Evolutionary conservation across 371 early-diverging fungal species (phyloP), one percentile per base, ranked within the genome.

Genomic region (Mucor sp.): DNA sequence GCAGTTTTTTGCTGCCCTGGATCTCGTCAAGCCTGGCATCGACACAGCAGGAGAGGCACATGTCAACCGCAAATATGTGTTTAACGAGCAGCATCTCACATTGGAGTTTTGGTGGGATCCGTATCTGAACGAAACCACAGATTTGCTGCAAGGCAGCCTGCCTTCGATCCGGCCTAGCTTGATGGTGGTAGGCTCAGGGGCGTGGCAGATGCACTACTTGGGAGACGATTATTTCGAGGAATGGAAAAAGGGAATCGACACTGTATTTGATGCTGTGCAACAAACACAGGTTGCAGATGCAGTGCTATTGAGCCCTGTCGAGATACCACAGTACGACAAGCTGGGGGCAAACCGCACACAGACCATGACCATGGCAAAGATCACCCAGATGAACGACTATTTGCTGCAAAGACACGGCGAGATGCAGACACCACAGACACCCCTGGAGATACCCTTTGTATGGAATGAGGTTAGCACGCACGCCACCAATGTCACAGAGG

Each of bases 61-160:
- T 59, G 66, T 69, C 6, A 82, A 85, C 53, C 70, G 79, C n/a
- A 63, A 62, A 33, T 68, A 70, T 56, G 69, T 66, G 1, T 77
- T 80, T 19, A 68, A 72, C 17, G 71, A 69, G 2, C 23, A 53
- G 14, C 53, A 53, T 27, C 66, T 85, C 11, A 43, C 67, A 0
- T 65, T 85, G 50, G 81, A 86, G 41, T 89, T 91, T 59, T 86
- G 81, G 75, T 91, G 90, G 89, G 89, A 91, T 63, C 90, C 91
- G 5, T 88, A 79, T 53, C 65, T 86, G 65, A 91, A 91, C 73
- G 62, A 80, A 5, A 81, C 80, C 0, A 21, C 62, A 4, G 67
- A 70, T 17, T 41, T 74, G 63, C 60, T 75, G 17, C 60, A 70
- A 58, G 72, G 76, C 25, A 63, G 66, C 25, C 55, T 17, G 35